Base-by-base conservation (phyloP, 2,329 filamentous ascomycete genomes). In the Sclerotinia minor region DNA sequence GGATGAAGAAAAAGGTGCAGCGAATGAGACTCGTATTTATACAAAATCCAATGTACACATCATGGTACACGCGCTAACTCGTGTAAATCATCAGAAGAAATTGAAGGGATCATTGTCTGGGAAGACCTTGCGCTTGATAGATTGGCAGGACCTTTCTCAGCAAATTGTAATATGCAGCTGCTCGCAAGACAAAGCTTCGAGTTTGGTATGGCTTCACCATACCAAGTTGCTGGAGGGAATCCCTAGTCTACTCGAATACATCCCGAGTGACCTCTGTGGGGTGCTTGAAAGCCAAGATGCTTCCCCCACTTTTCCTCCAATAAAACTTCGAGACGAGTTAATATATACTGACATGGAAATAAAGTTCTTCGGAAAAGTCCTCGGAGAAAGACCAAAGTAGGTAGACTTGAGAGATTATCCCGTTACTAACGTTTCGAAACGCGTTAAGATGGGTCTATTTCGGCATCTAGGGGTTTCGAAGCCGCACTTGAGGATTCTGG, bases 291-390 rank as follows among this genome's bases (percentile, higher is more conserved):
- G 26, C 47, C 57, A 63, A 67, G 47, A 52, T 49, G 11, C 8
- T 41, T 32, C 32, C 19, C 21, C 26, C 38, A 52, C 50, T 47
- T 54, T 67, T 63, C 58, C 38, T 26, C 57, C 57, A 67, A 67
- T 63, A 9, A 55, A 8, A 35, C 7, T 38, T 21, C n/a, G 17
- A 53, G 15, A 19, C n/a, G n/a, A 32, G 21, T n/a, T 26, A 29
- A 60, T 45, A 29, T 15, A n/a, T 49, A 59, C 26, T n/a, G 24
- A 59, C 38, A 57, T 13, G 15, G 15, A n/a, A 60, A 19, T 15
- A 49, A 53, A 8, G 17, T 32, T 35, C 26, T 11, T 38, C 29
- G 29, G 29, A 2, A 15, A 7, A 19, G n/a, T n/a, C 21, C 11
- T 38, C 29, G 29, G 29, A 8, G 21, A 7, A 19, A 8, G 32